Percentiles rank a stretch among this genome's conserved stretches.
phyloP scores from a whole-genome alignment of 768 basidiomycete species.

The Rossbeevera mucosa region DNA sequence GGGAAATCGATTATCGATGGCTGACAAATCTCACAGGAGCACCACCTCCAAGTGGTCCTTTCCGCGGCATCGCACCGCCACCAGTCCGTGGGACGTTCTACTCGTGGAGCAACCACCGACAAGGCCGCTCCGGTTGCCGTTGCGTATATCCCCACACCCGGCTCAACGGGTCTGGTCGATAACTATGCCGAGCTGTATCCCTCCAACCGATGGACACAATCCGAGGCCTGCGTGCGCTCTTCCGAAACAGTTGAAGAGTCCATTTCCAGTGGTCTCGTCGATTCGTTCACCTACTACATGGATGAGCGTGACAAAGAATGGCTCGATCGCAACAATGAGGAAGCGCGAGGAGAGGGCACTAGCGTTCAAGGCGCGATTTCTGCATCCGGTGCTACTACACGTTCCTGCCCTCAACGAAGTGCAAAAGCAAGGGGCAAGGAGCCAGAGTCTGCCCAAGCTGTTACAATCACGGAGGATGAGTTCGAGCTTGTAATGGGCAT shows the following conservation, averaged over 20 bases:
- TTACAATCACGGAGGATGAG: constrained; percentile 82
- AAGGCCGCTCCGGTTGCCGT: constrained; percentile 39
- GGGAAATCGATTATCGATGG: constrained; percentile 48
- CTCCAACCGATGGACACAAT: constrained; percentile 65
- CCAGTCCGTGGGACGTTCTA: constrained; percentile 33
- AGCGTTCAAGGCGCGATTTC: constrained; percentile 70
- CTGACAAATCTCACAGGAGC: constrained; percentile 54
- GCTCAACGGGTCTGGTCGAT: constrained; percentile 73
- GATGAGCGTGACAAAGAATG: constrained; percentile 95
- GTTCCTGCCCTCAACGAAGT: constrained; percentile 54
- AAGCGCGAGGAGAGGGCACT: constrained; percentile 80
- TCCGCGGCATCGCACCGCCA: constrained; percentile 51
- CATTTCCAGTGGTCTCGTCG: constrained; percentile 52
- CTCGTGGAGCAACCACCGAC: constrained; percentile 31
- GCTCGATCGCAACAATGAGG: constrained; percentile 88
- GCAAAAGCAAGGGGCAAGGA: constrained; percentile 84
- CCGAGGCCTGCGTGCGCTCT: constrained; percentile 70
- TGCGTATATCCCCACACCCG: constrained; percentile 90
- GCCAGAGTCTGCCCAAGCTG: constrained; percentile 58
- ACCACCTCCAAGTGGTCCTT: constrained; percentile 54
- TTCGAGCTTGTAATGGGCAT: constrained; percentile 95
- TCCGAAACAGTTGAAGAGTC: constrained; percentile 86
- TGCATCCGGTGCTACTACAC: constrained; percentile 43
- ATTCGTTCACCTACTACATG: constrained; percentile 87
- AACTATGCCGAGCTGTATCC: constrained; percentile 80